phyloP scores from a whole-genome alignment of 352 stramenopile species.

The Phytophthora cajani region DNA sequence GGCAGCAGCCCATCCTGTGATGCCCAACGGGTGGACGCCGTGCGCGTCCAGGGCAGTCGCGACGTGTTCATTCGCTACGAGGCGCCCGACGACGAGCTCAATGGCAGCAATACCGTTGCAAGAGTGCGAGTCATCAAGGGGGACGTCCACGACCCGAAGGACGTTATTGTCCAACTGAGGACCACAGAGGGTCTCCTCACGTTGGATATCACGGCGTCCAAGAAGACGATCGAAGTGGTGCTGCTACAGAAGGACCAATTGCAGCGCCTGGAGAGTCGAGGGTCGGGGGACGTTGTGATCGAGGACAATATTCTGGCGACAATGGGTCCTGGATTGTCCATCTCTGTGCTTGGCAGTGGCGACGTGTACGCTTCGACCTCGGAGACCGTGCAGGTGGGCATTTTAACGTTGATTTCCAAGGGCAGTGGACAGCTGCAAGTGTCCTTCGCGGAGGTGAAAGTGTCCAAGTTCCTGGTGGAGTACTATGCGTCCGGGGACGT shows the following conservation, averaged over 20 bases:
- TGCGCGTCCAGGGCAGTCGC: conserved; percentile 17
- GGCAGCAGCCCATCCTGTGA: conserved; percentile 29
- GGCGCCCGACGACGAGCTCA: not conserved
- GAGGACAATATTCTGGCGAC: conserved; percentile 23
- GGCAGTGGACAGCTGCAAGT: conserved; percentile 26
- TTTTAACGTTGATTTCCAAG: conserved; percentile 23
- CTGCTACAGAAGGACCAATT: conserved; percentile 24
- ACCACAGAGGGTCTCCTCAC: conserved; percentile 24
- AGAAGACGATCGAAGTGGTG: conserved; percentile 30
- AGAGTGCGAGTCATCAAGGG: conserved; percentile 28
- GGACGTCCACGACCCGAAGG: conserved; percentile 23
- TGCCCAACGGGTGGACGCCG: conserved; percentile 24
- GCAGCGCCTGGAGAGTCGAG: conserved; percentile 24
- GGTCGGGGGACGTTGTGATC: conserved; percentile 17
- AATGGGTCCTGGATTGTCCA: conserved; percentile 16
- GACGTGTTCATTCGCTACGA: conserved; percentile 34
- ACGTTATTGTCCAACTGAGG: conserved; percentile 16
- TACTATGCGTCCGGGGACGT: conserved; percentile 28
- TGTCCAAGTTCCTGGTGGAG: conserved; percentile 17
- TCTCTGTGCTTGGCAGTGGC: conserved; percentile 24
- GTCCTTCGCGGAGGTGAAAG: conserved; percentile 17
- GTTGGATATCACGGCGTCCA: conserved; percentile 21
- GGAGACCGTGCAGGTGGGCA: conserved; percentile 20
- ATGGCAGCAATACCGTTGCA: conserved; percentile 4
- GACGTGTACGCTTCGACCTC: conserved; percentile 21